These are phyloP conservation scores for Monosporozyma unispora DNA, from an alignment of 805 yeast genomes.

Conservation along the genomic window DNA sequence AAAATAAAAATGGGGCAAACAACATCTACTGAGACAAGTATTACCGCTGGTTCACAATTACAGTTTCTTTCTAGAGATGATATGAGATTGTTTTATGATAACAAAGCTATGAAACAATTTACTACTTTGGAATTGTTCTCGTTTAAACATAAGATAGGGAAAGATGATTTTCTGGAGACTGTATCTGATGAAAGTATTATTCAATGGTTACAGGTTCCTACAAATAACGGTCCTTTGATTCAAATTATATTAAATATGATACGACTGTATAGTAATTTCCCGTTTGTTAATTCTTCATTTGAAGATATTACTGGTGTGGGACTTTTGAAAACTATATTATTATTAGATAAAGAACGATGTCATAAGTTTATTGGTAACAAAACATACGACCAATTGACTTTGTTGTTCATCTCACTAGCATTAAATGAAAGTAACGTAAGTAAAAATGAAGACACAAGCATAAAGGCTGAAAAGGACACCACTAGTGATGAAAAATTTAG, in stretches of 20 bases:
- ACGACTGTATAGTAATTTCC: conserved; percentile 39
- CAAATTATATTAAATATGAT: conserved; percentile 35
- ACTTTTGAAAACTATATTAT: conserved; percentile 36
- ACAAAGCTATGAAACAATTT: conserved; percentile 11
- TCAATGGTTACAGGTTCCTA: conserved; percentile 32
- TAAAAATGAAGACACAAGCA: neutral
- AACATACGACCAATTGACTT: conserved; percentile 34
- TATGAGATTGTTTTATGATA: neutral
- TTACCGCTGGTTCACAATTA: neutral
- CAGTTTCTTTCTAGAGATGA: neutral
- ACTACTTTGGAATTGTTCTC: conserved; percentile 19
- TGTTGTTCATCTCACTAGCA: conserved; percentile 42
- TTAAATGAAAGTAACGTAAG: conserved; percentile 8
- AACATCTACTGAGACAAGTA: conserved; percentile 6
- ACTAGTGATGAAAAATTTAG: conserved; percentile 6
- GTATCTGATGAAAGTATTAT: conserved; percentile 25
- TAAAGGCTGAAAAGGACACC: neutral
- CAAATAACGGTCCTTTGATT: conserved; percentile 23
- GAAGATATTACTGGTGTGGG: conserved; percentile 32
- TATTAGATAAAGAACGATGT: conserved; percentile 38
- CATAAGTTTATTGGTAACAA: conserved; percentile 28
- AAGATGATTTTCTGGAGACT: conserved; percentile 16
- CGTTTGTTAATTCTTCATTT: conserved; percentile 35
- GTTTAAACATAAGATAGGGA: conserved; percentile 15
- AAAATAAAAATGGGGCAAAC: conserved; percentile 19